Base-by-base conservation (phyloP, 371 early-diverging fungal species). In the Apophysomyces variabilis region DNA sequence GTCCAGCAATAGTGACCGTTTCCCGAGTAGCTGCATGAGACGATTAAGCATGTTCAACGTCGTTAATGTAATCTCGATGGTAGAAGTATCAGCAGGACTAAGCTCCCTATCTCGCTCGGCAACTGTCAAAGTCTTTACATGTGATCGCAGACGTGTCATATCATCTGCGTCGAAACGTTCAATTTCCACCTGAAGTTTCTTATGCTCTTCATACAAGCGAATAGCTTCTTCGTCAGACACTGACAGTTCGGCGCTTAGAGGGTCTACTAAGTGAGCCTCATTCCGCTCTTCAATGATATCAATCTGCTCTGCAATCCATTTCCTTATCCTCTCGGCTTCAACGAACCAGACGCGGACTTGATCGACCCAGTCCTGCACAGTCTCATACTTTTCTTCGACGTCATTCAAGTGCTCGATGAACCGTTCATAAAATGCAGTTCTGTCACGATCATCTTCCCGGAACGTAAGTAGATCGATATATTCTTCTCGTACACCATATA, bases 311-410 rank as follows among this genome's bases (percentile, higher is more conserved):
- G 78, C 79, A 41, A 85, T 82, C 84, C 85, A 85, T 35, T 66
- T 67, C 11, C 79, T 73, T 26, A 85, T 83, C 6, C 84, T 70
- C 21, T 80, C 79, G 16, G 85, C 84, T 64, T 83, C 84, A 41
- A 73, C 73, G 57, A 85, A 80, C 85, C 85, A 85, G 7, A 80
- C 72, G 11, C 83, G 76, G 1, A 85, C 82, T 66, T 85, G 80
- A 58, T 85, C 83, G 3, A 83, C 81, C 81, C 84, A 82, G 14
- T 71, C 70, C 14, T 70, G 70, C 16, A 83, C 82, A 7, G 60
- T 64, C 37, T 73, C 68, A 47, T 78, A 82, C 36, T 69, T 68
- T 3, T 67, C 11, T 18, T 80, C 69, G 5, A 77, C 66, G 1
- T 62, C 59, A 1, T 75, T 65, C 11, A 80, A 68, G 0, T 73